A percentile compares a stretch with the other conserved stretches of the same genome.
phyloP scores from a whole-genome alignment of 2,329 filamentous ascomycete genomes.

The Pseudogymnoascus sp. region DNA sequence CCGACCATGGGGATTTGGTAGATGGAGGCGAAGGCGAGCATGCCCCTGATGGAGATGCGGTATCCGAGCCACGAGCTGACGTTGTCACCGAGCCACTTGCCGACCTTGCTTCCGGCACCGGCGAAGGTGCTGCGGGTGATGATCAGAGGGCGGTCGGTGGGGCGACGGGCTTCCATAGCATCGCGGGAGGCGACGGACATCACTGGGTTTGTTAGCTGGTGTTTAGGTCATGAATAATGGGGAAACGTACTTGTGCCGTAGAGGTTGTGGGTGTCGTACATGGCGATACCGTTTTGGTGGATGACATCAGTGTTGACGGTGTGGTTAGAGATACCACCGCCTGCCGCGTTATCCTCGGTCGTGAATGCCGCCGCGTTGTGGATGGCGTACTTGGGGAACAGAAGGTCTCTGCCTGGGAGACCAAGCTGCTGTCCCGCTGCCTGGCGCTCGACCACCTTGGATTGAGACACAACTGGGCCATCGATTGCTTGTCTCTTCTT shows the following conservation, averaged over 20 bases:
- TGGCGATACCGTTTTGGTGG: slow-evolving; percentile 56
- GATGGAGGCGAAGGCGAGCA: slow-evolving; percentile 53
- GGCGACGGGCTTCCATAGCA: slow-evolving; percentile 59
- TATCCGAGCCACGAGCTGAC: slow-evolving; percentile 50
- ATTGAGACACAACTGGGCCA: neutral
- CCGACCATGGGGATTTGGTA: slow-evolving; percentile 64
- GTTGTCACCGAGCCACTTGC: slow-evolving; percentile 55
- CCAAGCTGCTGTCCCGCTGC: slow-evolving; percentile 40
- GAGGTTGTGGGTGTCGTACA: slow-evolving; percentile 71
- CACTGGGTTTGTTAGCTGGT: slow-evolving; percentile 33
- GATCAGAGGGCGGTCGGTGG: slow-evolving; percentile 55
- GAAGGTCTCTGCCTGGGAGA: slow-evolving; percentile 52
- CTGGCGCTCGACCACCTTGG: slow-evolving; percentile 12
- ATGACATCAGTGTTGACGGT: slow-evolving; percentile 60
- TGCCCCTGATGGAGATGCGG: slow-evolving; percentile 47
- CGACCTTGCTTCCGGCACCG: slow-evolving; percentile 57
- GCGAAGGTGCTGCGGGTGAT: slow-evolving; percentile 72
- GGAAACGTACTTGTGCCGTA: slow-evolving; percentile 50
- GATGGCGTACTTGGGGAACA: slow-evolving; percentile 58
- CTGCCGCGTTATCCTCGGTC: slow-evolving; percentile 33
- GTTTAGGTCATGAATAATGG: slow-evolving; percentile 1
- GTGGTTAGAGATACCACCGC: slow-evolving; percentile 44
- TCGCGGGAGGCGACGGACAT: slow-evolving; percentile 59
- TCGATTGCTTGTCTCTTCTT: slow-evolving; percentile 18
- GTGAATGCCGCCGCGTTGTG: slow-evolving; percentile 49